Evolutionary conservation across 345 rosid species (phyloP), one percentile per base, ranked within the genome.

Genomic region (Sonneratia alba): DNA sequence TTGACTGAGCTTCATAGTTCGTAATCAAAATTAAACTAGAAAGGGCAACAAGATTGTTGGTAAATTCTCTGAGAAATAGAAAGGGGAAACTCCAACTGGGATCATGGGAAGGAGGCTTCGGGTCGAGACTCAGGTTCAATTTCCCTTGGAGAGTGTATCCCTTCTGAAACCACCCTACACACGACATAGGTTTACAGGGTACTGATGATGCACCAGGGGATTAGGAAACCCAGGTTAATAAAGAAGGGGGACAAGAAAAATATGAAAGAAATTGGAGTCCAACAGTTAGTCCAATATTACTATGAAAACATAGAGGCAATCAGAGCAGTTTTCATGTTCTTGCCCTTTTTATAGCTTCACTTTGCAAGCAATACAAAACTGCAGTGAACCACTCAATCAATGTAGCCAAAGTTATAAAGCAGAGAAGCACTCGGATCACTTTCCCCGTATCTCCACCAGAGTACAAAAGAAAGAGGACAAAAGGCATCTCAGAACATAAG

Each of bases 381-480:
- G 22, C 15, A 3, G n/a, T 19, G 59, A 53, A 53, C 59, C 59
- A 53, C 7, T 53, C 59, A 53, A 53, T 11, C 59, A 53, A 18
- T 4, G 59, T 19, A 19, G 22, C n/a, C 38, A 69, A 49, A 18
- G 59, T 72, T 42, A 61, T 61, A 57, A 71, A 38, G 19, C 21
- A 5, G 14, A 70, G 64, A 73, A 61, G 32, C 32, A 69, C 70
- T 36, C 3, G 70, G 70, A 47, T 61, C 34, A 16, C 67, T 80
- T 77, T 73, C 32, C 55, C 63, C 38, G 65, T 67, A 83, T 79
- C 81, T 76, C 83, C 77, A 48, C 75, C 36, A 16, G 18, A 40
- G 36, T 73, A 74, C 69, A 63, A 68, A 77, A 74, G 73, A 73
- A 74, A 79, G 72, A 72, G 13, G 65, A 51, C 32, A 77, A 75